These are phyloP conservation scores for Ophiocordyceps camponoti-saundersi DNA, from an alignment of 2,329 filamentous ascomycete genomes.

Conservation along the genomic window DNA sequence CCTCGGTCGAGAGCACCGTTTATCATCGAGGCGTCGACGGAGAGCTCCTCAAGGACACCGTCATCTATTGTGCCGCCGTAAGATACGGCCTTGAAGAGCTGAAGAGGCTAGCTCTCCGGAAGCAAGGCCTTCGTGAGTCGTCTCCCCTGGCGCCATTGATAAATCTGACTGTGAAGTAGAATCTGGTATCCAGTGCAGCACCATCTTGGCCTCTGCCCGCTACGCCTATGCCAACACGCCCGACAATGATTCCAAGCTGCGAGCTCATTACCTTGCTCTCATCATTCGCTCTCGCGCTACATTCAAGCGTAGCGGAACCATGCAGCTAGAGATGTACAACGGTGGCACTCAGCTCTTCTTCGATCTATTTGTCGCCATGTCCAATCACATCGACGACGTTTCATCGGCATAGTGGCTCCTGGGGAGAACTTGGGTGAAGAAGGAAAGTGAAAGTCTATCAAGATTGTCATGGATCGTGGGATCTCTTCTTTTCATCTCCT, in stretches of 20 bases:
- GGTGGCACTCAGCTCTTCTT: conserved; percentile 77
- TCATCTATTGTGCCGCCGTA: conserved; percentile 79
- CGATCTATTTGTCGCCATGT: conserved; percentile 82
- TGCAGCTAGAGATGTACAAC: conserved; percentile 87
- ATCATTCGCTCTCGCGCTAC: conserved; percentile 78
- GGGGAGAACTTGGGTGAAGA: not conserved
- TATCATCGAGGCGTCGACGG: conserved; percentile 48
- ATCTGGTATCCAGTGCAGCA: conserved; percentile 67
- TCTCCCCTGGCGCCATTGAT: too few species aligned
- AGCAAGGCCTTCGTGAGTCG: conserved; percentile 64
- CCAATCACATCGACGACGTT: conserved; percentile 70
- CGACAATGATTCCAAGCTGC: conserved; percentile 75
- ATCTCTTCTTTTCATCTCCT: not conserved
- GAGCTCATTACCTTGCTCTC: conserved; percentile 80
- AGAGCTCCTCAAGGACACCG: conserved; percentile 69
- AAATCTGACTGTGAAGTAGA: conserved; percentile 20
- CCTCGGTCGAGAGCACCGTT: conserved; percentile 44
- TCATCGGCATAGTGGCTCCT: conserved; percentile 35
- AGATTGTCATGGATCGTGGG: not conserved
- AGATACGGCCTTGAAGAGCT: conserved; percentile 71
- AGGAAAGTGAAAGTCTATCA: not conserved
- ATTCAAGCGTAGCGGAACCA: conserved; percentile 86
- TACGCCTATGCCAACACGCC: conserved; percentile 83
- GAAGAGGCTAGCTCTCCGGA: conserved; percentile 69
- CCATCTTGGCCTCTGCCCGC: conserved; percentile 72